phyloP scores from a whole-genome alignment of 75 land plant genomes.

The Pinus taeda region DNA sequence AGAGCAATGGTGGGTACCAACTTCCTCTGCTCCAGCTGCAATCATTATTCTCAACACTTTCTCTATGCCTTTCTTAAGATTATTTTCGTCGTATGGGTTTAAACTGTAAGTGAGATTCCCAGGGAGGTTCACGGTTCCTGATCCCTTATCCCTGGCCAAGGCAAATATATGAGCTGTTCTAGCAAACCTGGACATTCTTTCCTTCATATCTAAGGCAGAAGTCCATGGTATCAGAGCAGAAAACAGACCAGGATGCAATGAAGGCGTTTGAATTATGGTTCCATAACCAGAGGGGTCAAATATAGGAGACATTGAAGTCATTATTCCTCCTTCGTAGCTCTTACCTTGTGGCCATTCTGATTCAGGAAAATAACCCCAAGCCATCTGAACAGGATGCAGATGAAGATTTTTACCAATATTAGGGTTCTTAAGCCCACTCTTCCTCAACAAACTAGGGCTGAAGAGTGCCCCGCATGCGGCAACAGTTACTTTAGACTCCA shows the following conservation, averaged over 20 bases:
- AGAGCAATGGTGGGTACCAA: constrained; percentile 55
- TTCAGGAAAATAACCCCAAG: constrained; percentile 86
- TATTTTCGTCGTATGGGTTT: constrained; percentile 31
- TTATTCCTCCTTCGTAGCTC: constrained; percentile 79
- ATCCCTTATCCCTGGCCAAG: constrained; percentile 58
- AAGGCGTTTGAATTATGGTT: constrained; percentile 58
- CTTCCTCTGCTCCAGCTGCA: constrained; percentile 78
- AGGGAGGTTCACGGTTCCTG: constrained; percentile 35
- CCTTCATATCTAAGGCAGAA: constrained; percentile 39
- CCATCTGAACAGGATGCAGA: constrained; percentile 66
- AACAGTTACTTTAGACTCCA: constrained; percentile 62
- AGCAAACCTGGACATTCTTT: constrained; percentile 59
- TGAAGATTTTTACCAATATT: constrained; percentile 73
- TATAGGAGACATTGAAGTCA: constrained; percentile 55
- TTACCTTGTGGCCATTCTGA: constrained; percentile 23
- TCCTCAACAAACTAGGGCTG: constrained; percentile 54
- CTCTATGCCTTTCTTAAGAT: constrained; percentile 45
- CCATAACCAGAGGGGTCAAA: constrained; percentile 32
- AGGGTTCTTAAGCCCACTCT: constrained; percentile 60
- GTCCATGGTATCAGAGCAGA: constrained; percentile 56
- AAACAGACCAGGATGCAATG: constrained; percentile 69
- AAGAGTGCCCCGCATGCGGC: constrained; percentile 71
- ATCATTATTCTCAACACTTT: constrained; percentile 53
- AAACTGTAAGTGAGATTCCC: constrained; percentile 27
- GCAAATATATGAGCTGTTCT: constrained; percentile 65